Evolutionary conservation across 2,329 filamentous ascomycete species (phyloP).

Genomic region (Blastomyces parvus): DNA sequence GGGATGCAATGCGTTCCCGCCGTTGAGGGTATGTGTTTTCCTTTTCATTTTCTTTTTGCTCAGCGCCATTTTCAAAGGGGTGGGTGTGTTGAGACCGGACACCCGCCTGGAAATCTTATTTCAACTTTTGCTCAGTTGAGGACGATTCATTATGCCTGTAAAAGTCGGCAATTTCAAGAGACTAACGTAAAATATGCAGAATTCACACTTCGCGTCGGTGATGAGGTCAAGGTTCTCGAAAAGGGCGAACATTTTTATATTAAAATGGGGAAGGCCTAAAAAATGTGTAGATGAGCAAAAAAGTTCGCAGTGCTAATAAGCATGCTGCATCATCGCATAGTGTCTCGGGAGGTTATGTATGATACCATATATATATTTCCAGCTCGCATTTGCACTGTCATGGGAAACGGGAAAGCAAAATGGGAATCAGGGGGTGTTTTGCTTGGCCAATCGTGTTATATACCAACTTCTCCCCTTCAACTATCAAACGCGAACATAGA

Average conservation of each 20-base stretch:
- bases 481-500: neutral
- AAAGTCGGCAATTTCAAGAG: neutral
- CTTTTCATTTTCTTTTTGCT: slow-evolving; percentile 6
- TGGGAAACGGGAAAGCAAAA: neutral
- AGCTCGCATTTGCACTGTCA: neutral
- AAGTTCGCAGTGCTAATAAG: neutral
- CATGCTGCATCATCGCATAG: neutral
- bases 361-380: neutral
- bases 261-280: slow-evolving; percentile 14
- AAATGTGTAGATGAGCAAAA: neutral
- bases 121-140: too few relatives aligned
- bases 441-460: neutral
- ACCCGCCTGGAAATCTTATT: neutral
- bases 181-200: slow-evolving; percentile 16
- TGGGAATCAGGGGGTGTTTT: neutral
- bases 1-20: slow-evolving; percentile 44
- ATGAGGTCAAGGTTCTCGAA: slow-evolving; percentile 33
- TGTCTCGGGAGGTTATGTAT: neutral
- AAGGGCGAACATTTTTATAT: slow-evolving; percentile 38
- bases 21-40: slow-evolving; percentile 18
- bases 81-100: neutral
- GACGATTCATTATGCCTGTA: neutral
- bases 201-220: slow-evolving; percentile 31
- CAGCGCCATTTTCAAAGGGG: neutral
- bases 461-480: neutral